A percentile compares a stretch with the other conserved stretches of the same genome.
Conservation (phyloP, 352 stramenopile species). For the Pythium insidiosum region DNA sequence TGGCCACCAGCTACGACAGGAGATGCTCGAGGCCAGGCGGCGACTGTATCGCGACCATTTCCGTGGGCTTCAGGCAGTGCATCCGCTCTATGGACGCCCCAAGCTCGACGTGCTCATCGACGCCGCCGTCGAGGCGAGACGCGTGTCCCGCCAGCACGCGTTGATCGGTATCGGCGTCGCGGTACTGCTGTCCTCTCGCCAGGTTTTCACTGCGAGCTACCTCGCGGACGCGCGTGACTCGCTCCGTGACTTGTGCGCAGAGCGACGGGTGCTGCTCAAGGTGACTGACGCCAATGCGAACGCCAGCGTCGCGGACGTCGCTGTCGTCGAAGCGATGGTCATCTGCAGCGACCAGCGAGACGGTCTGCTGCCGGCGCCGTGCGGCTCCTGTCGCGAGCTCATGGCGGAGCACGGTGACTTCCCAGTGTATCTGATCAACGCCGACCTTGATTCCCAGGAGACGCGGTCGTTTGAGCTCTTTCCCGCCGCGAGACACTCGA, state of each 20-base stretch:
- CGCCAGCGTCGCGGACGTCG: not conserved
- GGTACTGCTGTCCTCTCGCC: constrained; percentile 33
- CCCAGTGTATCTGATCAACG: constrained; percentile 58
- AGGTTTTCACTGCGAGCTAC: constrained; percentile 27
- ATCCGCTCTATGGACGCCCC: constrained; percentile 15
- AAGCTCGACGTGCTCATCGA: constrained; percentile 52
- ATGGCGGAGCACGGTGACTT: constrained; percentile 68
- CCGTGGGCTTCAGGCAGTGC: constrained; percentile 22
- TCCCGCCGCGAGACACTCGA: constrained; percentile 27
- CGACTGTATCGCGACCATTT: constrained; percentile 48
- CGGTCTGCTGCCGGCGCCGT: constrained; percentile 42
- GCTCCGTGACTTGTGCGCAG: constrained; percentile 38
- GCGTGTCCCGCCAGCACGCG: constrained; percentile 16
- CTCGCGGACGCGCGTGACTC: constrained; percentile 32
- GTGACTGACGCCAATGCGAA: constrained; percentile 13
- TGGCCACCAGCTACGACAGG: too few species aligned
- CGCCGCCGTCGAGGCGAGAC: constrained; percentile 24
- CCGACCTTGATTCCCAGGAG: constrained; percentile 30
- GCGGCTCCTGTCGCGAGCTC: constrained; percentile 59
- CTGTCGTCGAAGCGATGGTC: constrained; percentile 32
- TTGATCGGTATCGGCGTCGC: constrained; percentile 37
- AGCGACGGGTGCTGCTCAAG: constrained; percentile 48
- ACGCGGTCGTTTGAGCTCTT: constrained; percentile 56
- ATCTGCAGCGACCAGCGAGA: constrained; percentile 47
- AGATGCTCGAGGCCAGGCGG: constrained; percentile 26